Percentiles rank a stretch among this genome's conserved stretches.
Conservation (phyloP, 2,329 filamentous ascomycete genomes). For the Pyrenophora graminea region DNA sequence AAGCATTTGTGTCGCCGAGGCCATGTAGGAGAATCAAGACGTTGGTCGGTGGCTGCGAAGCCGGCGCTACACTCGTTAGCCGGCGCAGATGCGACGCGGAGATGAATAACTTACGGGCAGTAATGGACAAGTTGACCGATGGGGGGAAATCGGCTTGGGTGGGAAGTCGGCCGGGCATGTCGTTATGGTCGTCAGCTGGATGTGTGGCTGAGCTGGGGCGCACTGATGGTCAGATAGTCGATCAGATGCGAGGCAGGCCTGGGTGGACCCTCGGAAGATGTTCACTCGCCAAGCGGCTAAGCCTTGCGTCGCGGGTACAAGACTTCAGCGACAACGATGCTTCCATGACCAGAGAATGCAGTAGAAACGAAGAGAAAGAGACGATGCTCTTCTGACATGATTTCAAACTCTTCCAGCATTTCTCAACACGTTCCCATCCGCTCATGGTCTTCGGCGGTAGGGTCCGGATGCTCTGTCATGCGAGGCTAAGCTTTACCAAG, state of each 20-base stretch:
- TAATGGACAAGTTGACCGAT: conserved; percentile 48
- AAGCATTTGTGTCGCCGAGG: conserved; percentile 72
- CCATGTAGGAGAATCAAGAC: conserved; percentile 83
- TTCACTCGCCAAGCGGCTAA: conserved; percentile 22
- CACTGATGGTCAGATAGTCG: conserved; percentile 5
- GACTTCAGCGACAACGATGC: not conserved
- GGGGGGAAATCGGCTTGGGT: conserved; percentile 49
- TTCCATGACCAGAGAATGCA: not conserved
- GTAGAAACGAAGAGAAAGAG: not conserved
- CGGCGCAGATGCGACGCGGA: not conserved
- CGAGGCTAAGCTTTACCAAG: conserved; percentile 38
- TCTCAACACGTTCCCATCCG: not conserved
- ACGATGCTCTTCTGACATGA: not conserved
- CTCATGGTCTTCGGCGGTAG: not conserved
- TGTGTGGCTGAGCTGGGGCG: conserved; percentile 14
- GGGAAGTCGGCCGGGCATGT: conserved; percentile 52
- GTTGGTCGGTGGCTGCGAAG: conserved; percentile 66
- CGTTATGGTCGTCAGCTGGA: conserved; percentile 17
- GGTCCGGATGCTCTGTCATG: not conserved
- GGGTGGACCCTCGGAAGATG: conserved; percentile 21
- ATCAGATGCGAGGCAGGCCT: not conserved
- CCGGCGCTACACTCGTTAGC: conserved; percentile 42
- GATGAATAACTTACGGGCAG: conserved; percentile 48
- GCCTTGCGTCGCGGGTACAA: conserved; percentile 4
- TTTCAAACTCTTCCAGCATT: not conserved